Percentiles rank a stretch among this genome's conserved stretches.
Conservation (phyloP, 2,329 filamentous ascomycete species). For the Aureobasidium zeae region DNA sequence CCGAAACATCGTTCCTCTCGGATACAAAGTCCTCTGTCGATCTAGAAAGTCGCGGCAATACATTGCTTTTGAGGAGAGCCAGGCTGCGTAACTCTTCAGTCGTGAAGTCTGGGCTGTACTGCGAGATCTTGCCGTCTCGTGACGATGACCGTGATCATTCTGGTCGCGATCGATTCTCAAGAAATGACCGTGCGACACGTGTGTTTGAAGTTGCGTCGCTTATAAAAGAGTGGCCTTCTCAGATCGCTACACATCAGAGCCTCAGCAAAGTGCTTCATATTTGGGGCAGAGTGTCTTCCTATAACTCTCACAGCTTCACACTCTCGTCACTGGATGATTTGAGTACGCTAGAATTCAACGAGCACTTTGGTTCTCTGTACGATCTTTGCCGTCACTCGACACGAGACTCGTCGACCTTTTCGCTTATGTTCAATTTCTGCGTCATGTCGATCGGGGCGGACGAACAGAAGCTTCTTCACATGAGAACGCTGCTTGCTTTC, state of each 20-base stretch:
- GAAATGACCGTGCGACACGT: background rate
- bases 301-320: background rate
- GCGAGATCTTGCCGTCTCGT: background rate
- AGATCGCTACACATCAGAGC: background rate
- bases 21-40: no score
- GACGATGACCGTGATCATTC: background rate
- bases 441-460: background rate
- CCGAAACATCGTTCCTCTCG: background rate
- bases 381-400: background rate
- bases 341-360: background rate
- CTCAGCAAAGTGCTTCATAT: background rate
- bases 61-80: background rate
- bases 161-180: background rate
- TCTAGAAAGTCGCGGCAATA: background rate
- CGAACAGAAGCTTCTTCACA: background rate
- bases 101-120: background rate
- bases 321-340: background rate
- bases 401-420: background rate
- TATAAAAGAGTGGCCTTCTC: conserved; percentile 1
- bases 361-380: conserved; percentile 9
- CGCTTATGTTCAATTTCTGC: conserved; percentile 6
- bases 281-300: background rate
- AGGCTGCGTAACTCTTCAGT: background rate
- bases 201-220: background rate
- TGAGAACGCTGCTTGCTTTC: conserved; percentile 14